Conservation (phyloP, 352 stramenopile species). For the Phytophthora pistaciae region DNA sequence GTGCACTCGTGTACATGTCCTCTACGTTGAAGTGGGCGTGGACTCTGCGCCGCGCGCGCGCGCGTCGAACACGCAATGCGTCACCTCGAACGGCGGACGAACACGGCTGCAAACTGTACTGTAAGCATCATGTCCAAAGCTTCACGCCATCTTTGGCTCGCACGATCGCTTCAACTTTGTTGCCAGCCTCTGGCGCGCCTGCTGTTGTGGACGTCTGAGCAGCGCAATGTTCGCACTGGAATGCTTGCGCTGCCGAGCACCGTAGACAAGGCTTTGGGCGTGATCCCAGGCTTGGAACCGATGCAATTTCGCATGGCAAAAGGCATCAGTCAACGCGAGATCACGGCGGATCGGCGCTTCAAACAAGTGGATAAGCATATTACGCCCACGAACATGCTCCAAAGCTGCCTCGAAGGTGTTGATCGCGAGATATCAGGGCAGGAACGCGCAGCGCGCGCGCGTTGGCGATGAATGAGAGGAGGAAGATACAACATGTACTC, state of each 20-base stretch:
- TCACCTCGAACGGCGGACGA: background rate
- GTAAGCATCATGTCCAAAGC: no score
- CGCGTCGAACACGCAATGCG: slow-evolving; percentile 5
- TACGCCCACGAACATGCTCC: slow-evolving; percentile 10
- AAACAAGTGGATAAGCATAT: slow-evolving; percentile 9
- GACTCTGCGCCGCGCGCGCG: background rate
- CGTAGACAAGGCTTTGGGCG: slow-evolving; percentile 15
- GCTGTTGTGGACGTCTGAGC: slow-evolving; percentile 15
- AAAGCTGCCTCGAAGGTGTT: slow-evolving; percentile 11
- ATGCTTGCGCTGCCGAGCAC: slow-evolving; percentile 11
- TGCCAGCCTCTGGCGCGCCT: slow-evolving; percentile 7
- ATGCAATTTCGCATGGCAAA: slow-evolving; percentile 26
- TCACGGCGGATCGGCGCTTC: background rate
- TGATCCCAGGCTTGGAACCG: slow-evolving; percentile 14
- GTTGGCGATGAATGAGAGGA: background rate
- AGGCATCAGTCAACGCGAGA: slow-evolving; percentile 12
- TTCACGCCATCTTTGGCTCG: background rate
- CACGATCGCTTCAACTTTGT: slow-evolving; percentile 11
- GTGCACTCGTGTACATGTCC: background rate
- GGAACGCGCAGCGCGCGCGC: background rate
- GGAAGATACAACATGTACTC: background rate
- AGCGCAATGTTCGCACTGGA: slow-evolving; percentile 2
- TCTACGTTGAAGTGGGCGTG: slow-evolving; percentile 13
- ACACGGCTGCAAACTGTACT: background rate
- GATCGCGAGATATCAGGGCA: slow-evolving; percentile 14